A percentile compares a stretch with the other conserved stretches of the same genome.
Conservation (phyloP, 2,329 filamentous ascomycete species). For the Fusarium pseudoanthophilum region DNA sequence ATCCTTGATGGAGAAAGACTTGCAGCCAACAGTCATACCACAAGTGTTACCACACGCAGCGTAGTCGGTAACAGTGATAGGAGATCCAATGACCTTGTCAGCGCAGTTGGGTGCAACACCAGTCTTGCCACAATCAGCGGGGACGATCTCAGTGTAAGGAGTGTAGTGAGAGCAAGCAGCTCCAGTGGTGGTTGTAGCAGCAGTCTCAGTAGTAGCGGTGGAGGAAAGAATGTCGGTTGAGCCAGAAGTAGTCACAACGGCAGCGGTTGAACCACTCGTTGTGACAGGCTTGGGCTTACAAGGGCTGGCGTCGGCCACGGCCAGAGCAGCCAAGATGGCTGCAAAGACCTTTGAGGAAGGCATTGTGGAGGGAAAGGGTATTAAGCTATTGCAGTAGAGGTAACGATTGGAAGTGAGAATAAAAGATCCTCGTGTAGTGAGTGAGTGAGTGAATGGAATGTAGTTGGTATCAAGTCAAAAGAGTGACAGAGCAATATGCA, state of each 20-base stretch:
- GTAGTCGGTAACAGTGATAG: background rate
- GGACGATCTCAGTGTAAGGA: background rate
- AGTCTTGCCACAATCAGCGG: slow-evolving; percentile 11
- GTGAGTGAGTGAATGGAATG: slow-evolving; percentile 1
- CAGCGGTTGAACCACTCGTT: slow-evolving; percentile 15
- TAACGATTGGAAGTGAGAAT: slow-evolving; percentile 25
- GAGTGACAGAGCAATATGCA: slow-evolving; percentile 23
- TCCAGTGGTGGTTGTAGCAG: slow-evolving; percentile 21
- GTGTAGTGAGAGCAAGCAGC: slow-evolving; percentile 27
- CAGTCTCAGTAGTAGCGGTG: slow-evolving; percentile 11
- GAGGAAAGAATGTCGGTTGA: slow-evolving; percentile 14
- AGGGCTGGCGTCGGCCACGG: slow-evolving; percentile 25
- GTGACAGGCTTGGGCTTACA: slow-evolving; percentile 30
- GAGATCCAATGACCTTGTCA: slow-evolving; percentile 4
- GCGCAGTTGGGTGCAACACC: slow-evolving; percentile 7
- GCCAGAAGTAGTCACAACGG: slow-evolving; percentile 17
- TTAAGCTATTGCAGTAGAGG: slow-evolving; percentile 5
- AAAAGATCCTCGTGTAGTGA: slow-evolving; percentile 4
- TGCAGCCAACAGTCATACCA: slow-evolving; percentile 28
- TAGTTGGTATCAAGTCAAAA: slow-evolving; percentile 29
- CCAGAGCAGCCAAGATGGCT: slow-evolving; percentile 34
- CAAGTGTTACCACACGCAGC: slow-evolving; percentile 26
- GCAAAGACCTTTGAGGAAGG: slow-evolving; percentile 35
- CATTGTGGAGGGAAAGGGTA: slow-evolving; percentile 8
- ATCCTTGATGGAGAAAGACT: slow-evolving; percentile 24